Percentiles rank a stretch among this genome's conserved stretches.
These are phyloP conservation scores for Sarocladium kiliense DNA, from an alignment of 2,329 filamentous ascomycete genomes.

Conservation along the genomic window DNA sequence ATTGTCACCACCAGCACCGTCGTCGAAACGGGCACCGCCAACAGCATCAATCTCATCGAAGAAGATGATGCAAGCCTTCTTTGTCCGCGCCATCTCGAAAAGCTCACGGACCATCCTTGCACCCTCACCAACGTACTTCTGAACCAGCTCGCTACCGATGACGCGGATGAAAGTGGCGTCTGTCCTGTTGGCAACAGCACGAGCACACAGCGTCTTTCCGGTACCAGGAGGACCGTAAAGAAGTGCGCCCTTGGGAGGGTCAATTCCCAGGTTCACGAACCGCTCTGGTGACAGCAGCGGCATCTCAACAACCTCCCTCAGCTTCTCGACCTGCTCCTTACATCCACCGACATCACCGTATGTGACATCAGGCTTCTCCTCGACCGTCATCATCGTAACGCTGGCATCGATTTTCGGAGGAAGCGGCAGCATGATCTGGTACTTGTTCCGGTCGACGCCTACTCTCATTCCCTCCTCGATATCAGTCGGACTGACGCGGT, in stretches of 20 bases:
- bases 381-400: constrained; percentile 99
- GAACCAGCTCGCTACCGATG: constrained; percentile 94
- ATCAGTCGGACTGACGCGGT: constrained; percentile 95
- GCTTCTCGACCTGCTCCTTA: constrained; percentile 99
- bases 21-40: constrained; percentile 91
- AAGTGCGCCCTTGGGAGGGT: constrained; percentile 94
- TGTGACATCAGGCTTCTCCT: constrained; percentile 98
- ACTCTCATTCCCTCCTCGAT: constrained; percentile 99
- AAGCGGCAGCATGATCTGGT: constrained; percentile 93
- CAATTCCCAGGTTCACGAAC: constrained; percentile 98
- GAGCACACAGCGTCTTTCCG: constrained; percentile 96
- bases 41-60: constrained; percentile 93
- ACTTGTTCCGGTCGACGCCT: constrained; percentile 97
- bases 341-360: constrained; percentile 98
- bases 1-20: constrained; percentile 94
- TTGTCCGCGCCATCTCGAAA: constrained; percentile 98
- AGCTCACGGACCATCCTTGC: constrained; percentile 97
- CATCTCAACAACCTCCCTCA: constrained; percentile 98
- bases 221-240: constrained; percentile 96
- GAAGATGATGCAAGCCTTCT: constrained; percentile 99
- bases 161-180: constrained; percentile 98
- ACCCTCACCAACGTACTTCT: constrained; percentile 98
- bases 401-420: constrained; percentile 98
- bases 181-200: constrained; percentile 95
- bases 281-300: constrained; percentile 91